Evolutionary conservation across 805 yeast species (phyloP).

Genomic region (Wickerhamiella azyma): DNA sequence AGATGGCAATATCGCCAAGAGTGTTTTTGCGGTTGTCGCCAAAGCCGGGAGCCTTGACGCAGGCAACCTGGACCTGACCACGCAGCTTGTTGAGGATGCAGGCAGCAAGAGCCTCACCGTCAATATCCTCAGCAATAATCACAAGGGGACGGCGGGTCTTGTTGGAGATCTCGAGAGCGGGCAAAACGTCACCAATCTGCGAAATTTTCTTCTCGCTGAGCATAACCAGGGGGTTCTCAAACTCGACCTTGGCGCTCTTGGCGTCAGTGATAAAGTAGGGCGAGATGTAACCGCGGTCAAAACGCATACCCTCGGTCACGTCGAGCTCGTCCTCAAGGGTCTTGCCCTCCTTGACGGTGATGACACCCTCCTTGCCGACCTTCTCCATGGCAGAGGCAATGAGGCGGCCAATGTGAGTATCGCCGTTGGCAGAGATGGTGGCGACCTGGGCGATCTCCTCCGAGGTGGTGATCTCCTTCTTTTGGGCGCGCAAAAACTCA

Average conservation of each 20-base stretch:
- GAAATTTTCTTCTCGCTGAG: constrained; percentile 88
- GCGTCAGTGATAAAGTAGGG: constrained; percentile 94
- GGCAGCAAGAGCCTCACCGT: constrained; percentile 97
- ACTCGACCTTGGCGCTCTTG: constrained; percentile 83
- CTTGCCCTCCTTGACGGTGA: constrained; percentile 94
- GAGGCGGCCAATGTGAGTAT: constrained; percentile 75
- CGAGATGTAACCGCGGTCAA: constrained; percentile 92
- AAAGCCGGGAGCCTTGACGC: constrained; percentile 97
- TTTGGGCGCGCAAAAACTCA: constrained; percentile 65
- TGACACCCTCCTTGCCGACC: constrained; percentile 98
- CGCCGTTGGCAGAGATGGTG: constrained; percentile 95
- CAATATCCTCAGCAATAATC: constrained; percentile 89
- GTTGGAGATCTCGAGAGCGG: constrained; percentile 85
- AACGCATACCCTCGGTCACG: constrained; percentile 96
- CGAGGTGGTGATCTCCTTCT: constrained; percentile 83
- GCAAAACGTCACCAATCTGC: constrained; percentile 78
- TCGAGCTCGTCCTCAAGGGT: constrained; percentile 92
- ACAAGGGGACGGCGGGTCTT: constrained; percentile 86
- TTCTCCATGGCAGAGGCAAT: constrained; percentile 95
- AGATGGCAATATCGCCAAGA: constrained; percentile 85
- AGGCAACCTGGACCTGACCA: constrained; percentile 96
- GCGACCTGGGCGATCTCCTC: constrained; percentile 98
- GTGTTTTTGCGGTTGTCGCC: constrained; percentile 98
- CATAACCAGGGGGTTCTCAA: constrained; percentile 81
- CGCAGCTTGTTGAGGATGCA: constrained; percentile 93